A percentile compares a stretch with the other conserved stretches of the same genome.
These are phyloP conservation scores for Aureobasidium vineae DNA, from an alignment of 2,329 filamentous ascomycete species.

Conservation along the genomic window DNA sequence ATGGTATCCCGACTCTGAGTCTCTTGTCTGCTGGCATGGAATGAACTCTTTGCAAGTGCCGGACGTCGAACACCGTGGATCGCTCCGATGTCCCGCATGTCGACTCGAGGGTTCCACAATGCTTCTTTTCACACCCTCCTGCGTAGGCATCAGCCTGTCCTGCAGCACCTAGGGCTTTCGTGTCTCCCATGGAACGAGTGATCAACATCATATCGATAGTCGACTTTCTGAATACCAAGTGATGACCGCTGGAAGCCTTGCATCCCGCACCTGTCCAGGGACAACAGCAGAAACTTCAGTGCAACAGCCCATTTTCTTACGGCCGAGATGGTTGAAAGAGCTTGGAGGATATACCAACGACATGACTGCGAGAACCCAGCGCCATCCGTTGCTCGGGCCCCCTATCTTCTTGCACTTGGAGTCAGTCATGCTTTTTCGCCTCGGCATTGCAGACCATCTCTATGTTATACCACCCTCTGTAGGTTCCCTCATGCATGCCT, in stretches of 20 bases:
- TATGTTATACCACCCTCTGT: background rate
- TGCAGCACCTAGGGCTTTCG: background rate
- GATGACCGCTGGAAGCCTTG: background rate
- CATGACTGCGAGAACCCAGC: background rate
- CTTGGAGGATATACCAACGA: slow-evolving; percentile 12
- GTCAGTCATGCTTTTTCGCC: background rate
- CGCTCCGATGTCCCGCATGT: background rate
- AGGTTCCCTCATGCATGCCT: slow-evolving; percentile 10
- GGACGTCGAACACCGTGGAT: slow-evolving; percentile 2
- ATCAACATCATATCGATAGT: background rate
- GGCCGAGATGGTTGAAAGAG: slow-evolving; percentile 1
- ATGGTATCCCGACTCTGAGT: background rate
- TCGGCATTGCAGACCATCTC: background rate
- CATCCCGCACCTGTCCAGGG: too few species aligned
- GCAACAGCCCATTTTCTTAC: background rate
- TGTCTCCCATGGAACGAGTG: background rate
- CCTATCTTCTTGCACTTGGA: background rate
- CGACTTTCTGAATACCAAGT: too few species aligned
- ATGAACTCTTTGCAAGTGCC: slow-evolving; percentile 13
- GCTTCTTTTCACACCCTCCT: background rate
- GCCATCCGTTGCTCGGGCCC: slow-evolving; percentile 8
- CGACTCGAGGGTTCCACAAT: background rate
- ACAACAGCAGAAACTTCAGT: background rate
- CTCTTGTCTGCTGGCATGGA: background rate
- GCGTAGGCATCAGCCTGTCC: background rate